phyloP scores from a whole-genome alignment of 164 flowering plant species.

The Vitis rotundifolia region DNA sequence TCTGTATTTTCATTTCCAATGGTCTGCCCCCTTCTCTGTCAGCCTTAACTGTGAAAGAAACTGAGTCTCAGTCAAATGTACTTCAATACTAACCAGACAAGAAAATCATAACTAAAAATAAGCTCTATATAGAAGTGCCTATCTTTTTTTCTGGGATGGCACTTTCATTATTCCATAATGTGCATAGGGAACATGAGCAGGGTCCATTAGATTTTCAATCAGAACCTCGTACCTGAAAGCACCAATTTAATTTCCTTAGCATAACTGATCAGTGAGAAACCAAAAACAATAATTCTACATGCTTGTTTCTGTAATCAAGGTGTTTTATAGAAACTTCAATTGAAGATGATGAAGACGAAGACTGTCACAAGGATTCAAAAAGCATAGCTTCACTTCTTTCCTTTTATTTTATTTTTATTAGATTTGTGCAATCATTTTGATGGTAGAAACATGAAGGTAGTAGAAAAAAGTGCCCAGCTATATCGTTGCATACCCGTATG shows the following conservation, averaged over 20 bases:
- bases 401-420: too few species aligned
- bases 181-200: conserved; percentile 92
- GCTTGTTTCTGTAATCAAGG: too few species aligned
- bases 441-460: neutral
- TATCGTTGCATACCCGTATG: conserved; percentile 65
- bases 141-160: conserved; percentile 40
- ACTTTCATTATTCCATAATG: conserved; percentile 73
- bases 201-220: conserved; percentile 94
- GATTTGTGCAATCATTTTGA: too few species aligned
- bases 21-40: conserved; percentile 92
- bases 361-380: too few species aligned
- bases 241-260: neutral
- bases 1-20: conserved; percentile 48
- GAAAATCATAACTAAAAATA: neutral
- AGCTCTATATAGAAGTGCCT: conserved; percentile 21
- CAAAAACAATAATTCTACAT: too few species aligned
- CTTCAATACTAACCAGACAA: neutral
- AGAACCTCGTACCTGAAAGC: conserved; percentile 83
- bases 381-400: too few species aligned
- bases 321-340: too few species aligned
- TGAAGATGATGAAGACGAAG: too few species aligned
- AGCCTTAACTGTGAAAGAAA: conserved; percentile 44
- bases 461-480: neutral
- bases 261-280: neutral
- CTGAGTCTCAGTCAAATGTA: conserved; percentile 14